Evolutionary conservation across 1,139 yeast species (phyloP), one percentile per base, ranked within the genome.

Genomic region (Fermentozyma sake): DNA sequence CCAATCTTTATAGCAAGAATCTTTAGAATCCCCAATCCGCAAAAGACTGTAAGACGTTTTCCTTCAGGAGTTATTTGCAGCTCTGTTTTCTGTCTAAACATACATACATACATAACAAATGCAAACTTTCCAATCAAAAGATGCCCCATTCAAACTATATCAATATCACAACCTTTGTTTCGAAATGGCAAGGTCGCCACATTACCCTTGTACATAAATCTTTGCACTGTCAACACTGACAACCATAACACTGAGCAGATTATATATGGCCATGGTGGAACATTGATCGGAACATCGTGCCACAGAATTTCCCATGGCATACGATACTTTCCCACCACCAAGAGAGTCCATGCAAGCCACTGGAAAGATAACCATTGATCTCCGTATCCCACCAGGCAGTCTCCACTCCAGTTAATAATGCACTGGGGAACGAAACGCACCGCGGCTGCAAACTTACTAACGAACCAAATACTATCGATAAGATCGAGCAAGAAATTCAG

Each of bases 381-480:
- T 22, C 33, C 41, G 12, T 35, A 26, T 0, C 59, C 58, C 12
- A 33, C 27, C 11, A 39, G 42, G 13, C 37, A 34, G 21, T 35
- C 34, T 14, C 39, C 43, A 15, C 50, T 43, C 53, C 52, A 55
- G 28, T 57, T 57, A 42, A 57, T 43, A 20, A 45, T 34, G 5
- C 55, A 26, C 27, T 61, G 66, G 1, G 70, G 68, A 3, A 46
- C 12, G 7, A 44, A 35, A 24, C 42, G 40, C 6, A 48, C 16
- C 7, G 40, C 15, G 11, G 32, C 37, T 1, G 42, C 17, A 10
- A 42, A 18, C 22, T 47, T 47, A n/a, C 45, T 35, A 0, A 44
- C 21, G 2, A 53, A 25, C 66, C 66, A 61, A 1, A 55, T 6
- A 18, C 31, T 46, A 20, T 58, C 65, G 3, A 52, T 37, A 6